Evolutionary conservation across 2,329 filamentous ascomycete genomes (phyloP).

Genomic region (Fusarium stilboides): DNA sequence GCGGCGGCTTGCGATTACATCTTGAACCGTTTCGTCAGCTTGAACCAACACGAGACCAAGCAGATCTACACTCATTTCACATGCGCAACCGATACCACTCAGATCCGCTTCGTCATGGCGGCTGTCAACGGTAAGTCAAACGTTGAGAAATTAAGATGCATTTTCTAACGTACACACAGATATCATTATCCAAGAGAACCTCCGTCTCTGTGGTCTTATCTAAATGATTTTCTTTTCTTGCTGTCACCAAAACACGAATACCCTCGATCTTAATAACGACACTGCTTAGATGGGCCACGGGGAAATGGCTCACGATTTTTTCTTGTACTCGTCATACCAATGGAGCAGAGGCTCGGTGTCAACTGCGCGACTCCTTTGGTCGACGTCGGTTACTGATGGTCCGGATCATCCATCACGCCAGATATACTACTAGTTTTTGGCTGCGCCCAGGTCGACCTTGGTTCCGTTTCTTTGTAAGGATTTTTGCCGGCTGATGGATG

Average conservation of each 20-base stretch:
- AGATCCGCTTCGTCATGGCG: constrained; percentile 99
- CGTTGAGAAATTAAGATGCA: not conserved
- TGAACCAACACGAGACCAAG: constrained; percentile 99
- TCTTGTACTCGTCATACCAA: constrained; percentile 53
- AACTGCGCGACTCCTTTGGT: constrained; percentile 39
- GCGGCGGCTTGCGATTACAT: constrained; percentile 98
- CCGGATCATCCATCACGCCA: constrained; percentile 33
- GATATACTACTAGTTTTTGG: constrained; percentile 47
- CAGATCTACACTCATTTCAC: constrained; percentile 99
- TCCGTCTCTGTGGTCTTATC: constrained; percentile 96
- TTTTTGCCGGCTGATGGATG: constrained; percentile 51
- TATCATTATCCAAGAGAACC: constrained; percentile 99
- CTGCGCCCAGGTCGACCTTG: constrained; percentile 50
- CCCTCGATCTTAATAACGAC: constrained; percentile 61
- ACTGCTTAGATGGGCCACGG: constrained; percentile 56
- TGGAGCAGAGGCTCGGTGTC: constrained; percentile 44
- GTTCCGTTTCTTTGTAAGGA: constrained; percentile 52
- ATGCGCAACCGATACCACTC: constrained; percentile 97
- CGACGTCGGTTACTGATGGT: constrained; percentile 36
- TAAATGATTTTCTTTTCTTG: constrained; percentile 67
- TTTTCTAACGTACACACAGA: constrained; percentile 73
- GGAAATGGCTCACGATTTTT: constrained; percentile 58
- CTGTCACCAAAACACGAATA: constrained; percentile 60
- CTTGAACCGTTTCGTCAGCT: constrained; percentile 95
- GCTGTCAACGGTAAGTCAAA: constrained; percentile 89